Percentiles rank a stretch among this genome's conserved stretches.
phyloP scores from a whole-genome alignment of 495 filamentous ascomycete species.

The Tuber borchii region DNA sequence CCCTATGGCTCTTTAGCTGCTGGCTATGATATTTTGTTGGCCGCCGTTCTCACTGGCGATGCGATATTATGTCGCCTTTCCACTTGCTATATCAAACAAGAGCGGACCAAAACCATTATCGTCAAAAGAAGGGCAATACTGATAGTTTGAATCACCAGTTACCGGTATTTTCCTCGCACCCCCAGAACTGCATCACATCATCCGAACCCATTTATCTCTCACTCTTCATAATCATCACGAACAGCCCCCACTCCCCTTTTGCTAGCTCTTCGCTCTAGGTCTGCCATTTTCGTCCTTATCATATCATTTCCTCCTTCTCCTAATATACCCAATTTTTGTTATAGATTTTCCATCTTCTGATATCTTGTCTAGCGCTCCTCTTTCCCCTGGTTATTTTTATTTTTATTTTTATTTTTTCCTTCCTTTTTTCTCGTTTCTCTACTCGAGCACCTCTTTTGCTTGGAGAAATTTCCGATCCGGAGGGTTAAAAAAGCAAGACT shows the following conservation, averaged over 20 bases:
- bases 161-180: not conserved
- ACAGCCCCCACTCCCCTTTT: not conserved
- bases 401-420: not conserved
- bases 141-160: not conserved
- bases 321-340: not conserved
- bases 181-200: not conserved
- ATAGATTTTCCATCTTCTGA: not conserved
- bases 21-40: not conserved
- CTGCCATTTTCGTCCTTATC: not conserved
- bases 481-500: not conserved
- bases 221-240: not conserved
- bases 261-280: not conserved
- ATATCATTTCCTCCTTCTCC: not conserved
- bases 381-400: not conserved
- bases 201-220: not conserved
- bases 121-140: not conserved
- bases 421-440: not conserved
- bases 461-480: not conserved
- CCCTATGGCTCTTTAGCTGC: not conserved
- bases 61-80: not conserved
- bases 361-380: not conserved
- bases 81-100: not conserved
- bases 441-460: not conserved
- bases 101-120: not conserved
- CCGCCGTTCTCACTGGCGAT: not conserved